Base-by-base conservation (phyloP, 139 green algal species). In the Closterium sp. region DNA sequence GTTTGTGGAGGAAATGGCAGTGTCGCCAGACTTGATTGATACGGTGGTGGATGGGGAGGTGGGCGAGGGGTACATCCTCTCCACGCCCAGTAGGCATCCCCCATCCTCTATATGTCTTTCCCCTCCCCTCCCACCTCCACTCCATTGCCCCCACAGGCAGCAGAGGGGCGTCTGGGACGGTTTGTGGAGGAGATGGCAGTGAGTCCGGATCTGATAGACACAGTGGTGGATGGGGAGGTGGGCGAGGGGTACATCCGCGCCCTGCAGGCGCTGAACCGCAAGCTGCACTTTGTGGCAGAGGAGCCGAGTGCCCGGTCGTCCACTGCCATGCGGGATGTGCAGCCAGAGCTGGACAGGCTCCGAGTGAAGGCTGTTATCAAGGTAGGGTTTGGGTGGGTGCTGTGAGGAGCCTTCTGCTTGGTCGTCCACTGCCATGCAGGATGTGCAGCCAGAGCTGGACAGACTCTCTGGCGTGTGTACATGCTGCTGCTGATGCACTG, bases 371-470 rank as follows among this genome's bases (percentile, higher is more conserved):
- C 96, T 2, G 93, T 98, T 2, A 87, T 90, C 2, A 97, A 94
- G 92, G 92, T 94, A 66, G 43, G 36, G 36, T 55, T 4, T 55
- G 36, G 36, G 36, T 6, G 36, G 4, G 36, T 6, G 36, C 36
- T 55, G 36, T 6, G 88, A 87, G 16, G 90, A 97, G 83, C 66
- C 90, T 0, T 89, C 93, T 19, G 96, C 96, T 0, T 31, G 84
- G 0, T 91, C 89, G 6, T 93, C 93, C 8, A 92, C 92, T 12
- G 95, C 96, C 28, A 87, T 94, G 69, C 89, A 93, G 66, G 98
- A 99, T 86, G 95, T 99, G 10, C 96, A 97, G 34, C 94, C 95
- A 0, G 97, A 98, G 93, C 95, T 99, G 84, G 96, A 99, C 90
- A 95, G 96, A 92, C 95, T 99, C n/a, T n/a, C n/a, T n/a, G n/a